Evolutionary conservation across 768 basidiomycete species (phyloP).

Genomic region (Infundibulicybe gibba): DNA sequence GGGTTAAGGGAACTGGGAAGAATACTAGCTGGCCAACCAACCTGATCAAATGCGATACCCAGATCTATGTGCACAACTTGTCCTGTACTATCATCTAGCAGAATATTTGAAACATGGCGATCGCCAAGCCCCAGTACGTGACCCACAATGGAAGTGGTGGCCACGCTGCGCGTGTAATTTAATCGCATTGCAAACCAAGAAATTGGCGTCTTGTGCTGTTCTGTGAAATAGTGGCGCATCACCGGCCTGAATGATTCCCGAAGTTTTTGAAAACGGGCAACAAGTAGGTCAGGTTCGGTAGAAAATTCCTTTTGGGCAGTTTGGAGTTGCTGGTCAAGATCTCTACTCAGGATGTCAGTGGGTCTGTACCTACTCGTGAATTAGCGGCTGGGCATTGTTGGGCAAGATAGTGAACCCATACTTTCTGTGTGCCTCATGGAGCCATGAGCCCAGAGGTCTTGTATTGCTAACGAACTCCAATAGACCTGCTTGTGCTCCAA

Average conservation of each 20-base stretch:
- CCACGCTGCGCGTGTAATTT: conserved; percentile 88
- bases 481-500: conserved; percentile 76
- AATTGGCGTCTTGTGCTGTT: conserved; percentile 83
- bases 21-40: conserved; percentile 22
- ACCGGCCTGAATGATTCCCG: conserved; percentile 67
- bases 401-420: conserved; percentile 23
- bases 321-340: conserved; percentile 24
- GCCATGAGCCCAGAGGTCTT: conserved; percentile 56
- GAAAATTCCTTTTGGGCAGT: conserved; percentile 26
- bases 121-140: conserved; percentile 92
- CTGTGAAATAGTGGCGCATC: conserved; percentile 93
- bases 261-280: conserved; percentile 29
- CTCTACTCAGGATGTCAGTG: conserved; percentile 37
- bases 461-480: conserved; percentile 91
- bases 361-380: conserved; percentile 57
- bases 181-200: conserved; percentile 91
- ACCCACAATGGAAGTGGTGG: conserved; percentile 91
- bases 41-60: conserved; percentile 96
- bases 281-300: conserved; percentile 20
- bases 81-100: conserved; percentile 78
- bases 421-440: conserved; percentile 59
- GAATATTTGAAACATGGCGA: conserved; percentile 88
- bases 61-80: conserved; percentile 96
- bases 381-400: neutral
- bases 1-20: neutral